Evolutionary conservation across 2,329 filamentous ascomycete genomes (phyloP).

Genomic region (Fusarium multiceps): DNA sequence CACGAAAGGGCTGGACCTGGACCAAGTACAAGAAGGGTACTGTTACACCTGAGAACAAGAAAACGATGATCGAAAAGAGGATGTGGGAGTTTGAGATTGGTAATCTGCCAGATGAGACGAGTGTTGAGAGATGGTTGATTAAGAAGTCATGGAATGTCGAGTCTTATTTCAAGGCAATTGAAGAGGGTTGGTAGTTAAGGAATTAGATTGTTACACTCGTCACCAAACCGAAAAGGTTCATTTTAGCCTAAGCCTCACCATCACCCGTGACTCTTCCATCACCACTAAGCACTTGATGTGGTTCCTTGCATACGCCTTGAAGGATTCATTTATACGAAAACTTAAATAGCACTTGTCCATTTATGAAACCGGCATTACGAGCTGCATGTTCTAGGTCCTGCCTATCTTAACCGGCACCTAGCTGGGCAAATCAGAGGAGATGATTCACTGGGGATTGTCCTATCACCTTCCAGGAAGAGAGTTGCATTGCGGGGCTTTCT

Average conservation of each 20-base stretch:
- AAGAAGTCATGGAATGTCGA: slow-evolving; percentile 9
- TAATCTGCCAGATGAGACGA: slow-evolving; percentile 1
- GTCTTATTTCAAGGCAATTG: slow-evolving; percentile 7
- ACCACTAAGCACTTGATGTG: too few relatives aligned
- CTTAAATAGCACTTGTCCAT: neutral
- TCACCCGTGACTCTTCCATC: too few relatives aligned
- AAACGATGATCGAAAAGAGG: neutral
- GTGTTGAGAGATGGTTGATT: slow-evolving; percentile 14
- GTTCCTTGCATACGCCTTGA: too few relatives aligned
- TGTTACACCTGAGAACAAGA: neutral
- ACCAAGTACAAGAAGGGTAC: slow-evolving; percentile 6
- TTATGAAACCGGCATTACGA: neutral
- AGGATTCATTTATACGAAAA: too few relatives aligned
- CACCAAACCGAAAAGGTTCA: too few relatives aligned
- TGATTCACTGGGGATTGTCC: neutral
- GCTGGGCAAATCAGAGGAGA: neutral
- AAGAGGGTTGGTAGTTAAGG: neutral
- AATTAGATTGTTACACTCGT: neutral
- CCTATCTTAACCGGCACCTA: neutral
- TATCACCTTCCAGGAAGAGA: neutral
- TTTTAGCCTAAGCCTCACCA: too few relatives aligned
- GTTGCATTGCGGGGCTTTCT: neutral
- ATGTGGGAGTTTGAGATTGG: slow-evolving; percentile 23
- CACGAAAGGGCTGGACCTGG: slow-evolving; percentile 15
- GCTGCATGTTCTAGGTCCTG: neutral